Evolutionary conservation across 2,329 filamentous ascomycete species (phyloP).

Genomic region (Annulohypoxylon truncatum): DNA sequence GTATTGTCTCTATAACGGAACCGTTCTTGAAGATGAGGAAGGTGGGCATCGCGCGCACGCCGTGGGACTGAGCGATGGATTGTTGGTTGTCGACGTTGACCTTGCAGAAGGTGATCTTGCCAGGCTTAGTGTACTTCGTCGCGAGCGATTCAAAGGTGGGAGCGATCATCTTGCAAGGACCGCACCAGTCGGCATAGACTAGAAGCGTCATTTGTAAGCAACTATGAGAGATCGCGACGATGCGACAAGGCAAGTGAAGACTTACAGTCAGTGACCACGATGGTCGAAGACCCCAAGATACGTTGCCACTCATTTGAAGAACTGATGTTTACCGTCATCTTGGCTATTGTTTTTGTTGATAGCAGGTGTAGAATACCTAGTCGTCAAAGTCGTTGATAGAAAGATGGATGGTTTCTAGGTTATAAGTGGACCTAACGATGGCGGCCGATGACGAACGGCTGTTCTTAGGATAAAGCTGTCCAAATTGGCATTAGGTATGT

Average conservation of each 20-base stretch:
- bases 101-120: constrained; percentile 89
- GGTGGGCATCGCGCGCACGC: constrained; percentile 89
- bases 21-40: constrained; percentile 90
- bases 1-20: constrained; percentile 77
- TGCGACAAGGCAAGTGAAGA: constrained; percentile 44
- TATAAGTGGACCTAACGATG: constrained; percentile 24
- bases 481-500: constrained; percentile 36
- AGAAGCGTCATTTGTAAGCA: constrained; percentile 46
- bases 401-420: constrained; percentile 15
- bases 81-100: constrained; percentile 89
- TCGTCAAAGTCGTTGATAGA: constrained; percentile 19
- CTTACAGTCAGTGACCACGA: constrained; percentile 93
- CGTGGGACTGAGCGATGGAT: constrained; percentile 80
- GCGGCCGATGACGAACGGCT: constrained; percentile 20
- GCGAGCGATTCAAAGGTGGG: constrained; percentile 89
- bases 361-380: constrained; percentile 10
- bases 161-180: constrained; percentile 91
- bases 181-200: constrained; percentile 98
- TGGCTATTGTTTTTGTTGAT: constrained; percentile 6
- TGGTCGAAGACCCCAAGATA: constrained; percentile 76
- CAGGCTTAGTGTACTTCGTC: constrained; percentile 80
- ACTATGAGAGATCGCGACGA: constrained; percentile 31
- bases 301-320: constrained; percentile 78
- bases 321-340: constrained; percentile 67
- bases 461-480: constrained; percentile 44